Evolutionary conservation across 225 moss, liverwort and hornwort species (phyloP), one percentile per base, ranked within the genome.

Genomic region (Lunularia cruciata): DNA sequence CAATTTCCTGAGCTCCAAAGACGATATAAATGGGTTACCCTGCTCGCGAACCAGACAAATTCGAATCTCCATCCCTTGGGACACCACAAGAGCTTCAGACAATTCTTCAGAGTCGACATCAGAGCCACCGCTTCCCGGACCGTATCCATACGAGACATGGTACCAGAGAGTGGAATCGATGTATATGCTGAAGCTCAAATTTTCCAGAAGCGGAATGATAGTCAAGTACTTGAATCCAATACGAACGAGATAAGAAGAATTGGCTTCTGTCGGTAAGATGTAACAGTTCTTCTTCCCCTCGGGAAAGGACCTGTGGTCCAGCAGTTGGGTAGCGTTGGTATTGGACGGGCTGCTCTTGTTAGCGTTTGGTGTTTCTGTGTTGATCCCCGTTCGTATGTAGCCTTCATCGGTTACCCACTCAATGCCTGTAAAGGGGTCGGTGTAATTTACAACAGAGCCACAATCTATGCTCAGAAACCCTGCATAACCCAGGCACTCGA

Each of bases 1-100:
- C 27, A 73, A 49, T 0, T 61, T 65, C 28, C 77, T 63, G n/a
- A 78, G 62, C 65, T 77, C 81, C 70, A 82, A n/a, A 15, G 81
- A 67, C 28, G 77, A 77, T 19, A 82, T 78, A 45, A 77, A 82
- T 8, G 81, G 60, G 11, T 10, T 47, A 5, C 77, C 78, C 3
- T 35, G 34, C n/a, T 20, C 59, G 6, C 37, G 59, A 8, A 60
- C 34, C 7, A 60, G 59, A 37, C 59, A 60, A 1, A 60, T 36
- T 2, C 18, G 7, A 19, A 60, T 7, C 59, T 60, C 37, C 22
- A 0, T 0, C 6, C 37, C 7, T n/a, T 6, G 35, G 15, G 59
- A 8, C 7, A 19, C 20, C 14, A 60, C 5, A 18, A 60, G 35
- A 6, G 59, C 36, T 22, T 60, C 59, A 20, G 10, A 60, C 19